A percentile compares a stretch with the other conserved stretches of the same genome.
phyloP scores from a whole-genome alignment of 768 basidiomycete genomes.

The Amanita inopinata region DNA sequence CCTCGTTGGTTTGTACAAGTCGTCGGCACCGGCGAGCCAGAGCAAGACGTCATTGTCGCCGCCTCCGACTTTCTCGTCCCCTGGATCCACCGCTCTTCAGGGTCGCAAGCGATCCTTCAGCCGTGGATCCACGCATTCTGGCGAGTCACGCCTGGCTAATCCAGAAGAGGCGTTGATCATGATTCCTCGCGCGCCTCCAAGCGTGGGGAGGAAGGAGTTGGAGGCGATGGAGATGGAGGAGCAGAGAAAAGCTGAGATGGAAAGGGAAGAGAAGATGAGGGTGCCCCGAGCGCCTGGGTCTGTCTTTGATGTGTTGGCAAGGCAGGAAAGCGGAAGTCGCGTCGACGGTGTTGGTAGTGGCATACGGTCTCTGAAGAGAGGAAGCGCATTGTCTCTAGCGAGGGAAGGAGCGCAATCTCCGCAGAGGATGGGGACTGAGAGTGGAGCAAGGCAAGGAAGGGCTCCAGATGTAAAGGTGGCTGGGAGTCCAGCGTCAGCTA shows the following conservation, averaged over 20 bases:
- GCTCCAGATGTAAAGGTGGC: background rate
- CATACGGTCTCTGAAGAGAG: too few relatives aligned
- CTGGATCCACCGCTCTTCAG: too few relatives aligned
- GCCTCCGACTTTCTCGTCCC: too few relatives aligned
- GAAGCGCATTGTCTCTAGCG: background rate
- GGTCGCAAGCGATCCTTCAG: too few relatives aligned
- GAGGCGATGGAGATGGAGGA: slow-evolving; percentile 15
- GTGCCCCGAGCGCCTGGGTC: slow-evolving; percentile 24
- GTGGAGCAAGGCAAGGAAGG: background rate
- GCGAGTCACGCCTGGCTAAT: too few relatives aligned
- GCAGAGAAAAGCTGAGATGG: slow-evolving; percentile 4
- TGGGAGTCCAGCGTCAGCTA: background rate
- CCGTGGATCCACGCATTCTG: too few relatives aligned
- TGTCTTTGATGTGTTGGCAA: slow-evolving; percentile 21
- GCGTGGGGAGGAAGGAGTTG: slow-evolving; percentile 24
- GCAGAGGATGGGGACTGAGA: slow-evolving; percentile 1
- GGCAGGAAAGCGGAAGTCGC: too few relatives aligned
- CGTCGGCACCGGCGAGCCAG: too few relatives aligned
- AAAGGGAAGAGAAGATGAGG: slow-evolving; percentile 8
- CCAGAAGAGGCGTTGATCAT: background rate
- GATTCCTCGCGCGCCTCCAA: slow-evolving; percentile 30
- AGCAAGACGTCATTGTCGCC: too few relatives aligned
- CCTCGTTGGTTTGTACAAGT: background rate
- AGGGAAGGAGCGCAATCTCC: slow-evolving; percentile 10
- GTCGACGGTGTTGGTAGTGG: too few relatives aligned